Conservation (phyloP, 2,329 filamentous ascomycete species). For the Aureobasidium pullulans region DNA sequence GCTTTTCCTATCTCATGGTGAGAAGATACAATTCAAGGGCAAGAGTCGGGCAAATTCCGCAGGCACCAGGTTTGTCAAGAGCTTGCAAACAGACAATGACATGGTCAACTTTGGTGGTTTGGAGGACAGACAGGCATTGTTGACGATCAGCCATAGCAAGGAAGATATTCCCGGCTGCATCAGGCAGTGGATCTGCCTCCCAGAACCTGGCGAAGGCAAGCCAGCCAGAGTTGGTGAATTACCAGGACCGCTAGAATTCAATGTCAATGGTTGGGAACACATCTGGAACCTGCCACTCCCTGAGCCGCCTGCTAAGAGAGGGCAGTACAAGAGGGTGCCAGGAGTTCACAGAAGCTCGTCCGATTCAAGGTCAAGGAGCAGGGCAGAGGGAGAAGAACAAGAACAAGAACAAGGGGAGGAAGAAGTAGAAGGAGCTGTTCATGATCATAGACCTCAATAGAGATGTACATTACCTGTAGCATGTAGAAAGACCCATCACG, state of each 20-base stretch:
- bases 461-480: neutral
- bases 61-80: neutral
- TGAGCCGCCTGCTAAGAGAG: no score
- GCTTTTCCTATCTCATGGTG: conserved; percentile 58
- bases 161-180: conserved; percentile 85
- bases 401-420: neutral
- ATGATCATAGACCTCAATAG: neutral
- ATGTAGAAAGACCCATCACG: neutral
- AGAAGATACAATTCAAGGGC: conserved; percentile 19
- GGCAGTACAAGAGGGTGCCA: no score
- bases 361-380: no score
- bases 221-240: conserved; percentile 59
- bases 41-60: neutral
- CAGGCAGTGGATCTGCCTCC: conserved; percentile 77
- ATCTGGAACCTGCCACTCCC: conserved; percentile 47
- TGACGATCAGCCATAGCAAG: conserved; percentile 86
- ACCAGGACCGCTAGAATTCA: conserved; percentile 52
- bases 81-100: conserved; percentile 33
- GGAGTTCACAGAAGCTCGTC: neutral
- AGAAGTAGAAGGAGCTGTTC: neutral
- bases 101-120: conserved; percentile 54
- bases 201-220: conserved; percentile 59
- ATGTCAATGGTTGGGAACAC: conserved; percentile 53
- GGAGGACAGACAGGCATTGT: conserved; percentile 64
- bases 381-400: neutral